Conservation (phyloP, 169 alveolate species). For the Plasmodium reichenowi region DNA sequence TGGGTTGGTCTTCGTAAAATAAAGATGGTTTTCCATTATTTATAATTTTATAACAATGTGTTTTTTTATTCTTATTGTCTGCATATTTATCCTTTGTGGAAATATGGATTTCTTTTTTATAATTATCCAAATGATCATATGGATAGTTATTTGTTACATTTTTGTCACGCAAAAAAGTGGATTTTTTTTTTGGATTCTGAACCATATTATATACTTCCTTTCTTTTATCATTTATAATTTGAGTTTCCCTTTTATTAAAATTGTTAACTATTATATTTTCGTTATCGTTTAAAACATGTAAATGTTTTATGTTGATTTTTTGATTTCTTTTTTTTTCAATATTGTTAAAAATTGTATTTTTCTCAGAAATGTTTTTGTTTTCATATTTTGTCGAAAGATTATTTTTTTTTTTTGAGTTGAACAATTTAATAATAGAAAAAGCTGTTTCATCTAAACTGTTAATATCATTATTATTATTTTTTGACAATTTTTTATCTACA, state of each 20-base stretch:
- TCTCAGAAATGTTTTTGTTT: neutral
- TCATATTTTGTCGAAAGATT: neutral
- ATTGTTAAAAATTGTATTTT: too few relatives aligned
- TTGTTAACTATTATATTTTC: neutral
- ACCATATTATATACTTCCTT: too few relatives aligned
- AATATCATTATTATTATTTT: neutral
- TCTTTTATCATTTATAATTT: neutral
- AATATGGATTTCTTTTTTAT: neutral
- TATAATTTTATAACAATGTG: neutral
- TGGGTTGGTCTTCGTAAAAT: too few relatives aligned
- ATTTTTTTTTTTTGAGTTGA: neutral
- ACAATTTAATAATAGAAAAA: slow-evolving; percentile 47
- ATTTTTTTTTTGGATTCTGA: too few relatives aligned
- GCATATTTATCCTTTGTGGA: neutral
- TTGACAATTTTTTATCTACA: slow-evolving; percentile 1
- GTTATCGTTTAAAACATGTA: neutral
- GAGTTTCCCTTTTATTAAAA: neutral
- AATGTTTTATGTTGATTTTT: neutral
- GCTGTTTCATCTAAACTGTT: slow-evolving; percentile 24
- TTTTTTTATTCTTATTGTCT: neutral
- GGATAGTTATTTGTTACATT: too few relatives aligned
- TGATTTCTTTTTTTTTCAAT: neutral
- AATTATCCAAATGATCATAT: too few relatives aligned
- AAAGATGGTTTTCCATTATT: neutral
- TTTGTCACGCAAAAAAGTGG: too few relatives aligned